These are phyloP conservation scores for Phyllosticta citrichinensis DNA, from an alignment of 2,329 filamentous ascomycete genomes.

Conservation along the genomic window DNA sequence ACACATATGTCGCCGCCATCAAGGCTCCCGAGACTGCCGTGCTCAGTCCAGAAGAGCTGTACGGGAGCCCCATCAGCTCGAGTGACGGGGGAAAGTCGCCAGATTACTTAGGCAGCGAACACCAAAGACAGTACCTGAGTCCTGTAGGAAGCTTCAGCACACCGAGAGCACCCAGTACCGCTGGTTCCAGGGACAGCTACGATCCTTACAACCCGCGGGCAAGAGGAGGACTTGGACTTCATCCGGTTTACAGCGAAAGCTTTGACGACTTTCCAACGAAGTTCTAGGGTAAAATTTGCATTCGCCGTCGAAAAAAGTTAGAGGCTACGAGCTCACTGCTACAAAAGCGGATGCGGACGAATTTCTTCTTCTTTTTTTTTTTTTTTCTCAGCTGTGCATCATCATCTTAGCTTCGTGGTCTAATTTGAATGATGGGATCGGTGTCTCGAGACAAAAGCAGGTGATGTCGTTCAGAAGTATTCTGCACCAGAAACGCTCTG, in stretches of 20 bases:
- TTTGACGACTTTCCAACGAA: neutral
- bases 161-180: slow-evolving; percentile 27
- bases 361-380: neutral
- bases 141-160: slow-evolving; percentile 32
- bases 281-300: neutral
- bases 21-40: slow-evolving; percentile 20
- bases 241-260: slow-evolving; percentile 5
- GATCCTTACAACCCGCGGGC: slow-evolving; percentile 28
- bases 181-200: slow-evolving; percentile 17
- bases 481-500: neutral
- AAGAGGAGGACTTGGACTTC: slow-evolving; percentile 23
- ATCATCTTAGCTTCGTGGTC: neutral
- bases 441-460: neutral
- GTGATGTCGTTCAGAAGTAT: neutral
- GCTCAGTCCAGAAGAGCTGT: slow-evolving; percentile 4
- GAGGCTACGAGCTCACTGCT: neutral
- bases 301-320: neutral
- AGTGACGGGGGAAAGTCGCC: slow-evolving; percentile 17
- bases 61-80: slow-evolving; percentile 12
- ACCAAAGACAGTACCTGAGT: slow-evolving; percentile 28
- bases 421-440: neutral
- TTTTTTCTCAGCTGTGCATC: neutral
- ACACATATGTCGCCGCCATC: slow-evolving; percentile 5
- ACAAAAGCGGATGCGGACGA: neutral
- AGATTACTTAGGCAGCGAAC: slow-evolving; percentile 27